phyloP scores from a whole-genome alignment of 2,329 filamentous ascomycete genomes.

The Colletotrichum siamense region DNA sequence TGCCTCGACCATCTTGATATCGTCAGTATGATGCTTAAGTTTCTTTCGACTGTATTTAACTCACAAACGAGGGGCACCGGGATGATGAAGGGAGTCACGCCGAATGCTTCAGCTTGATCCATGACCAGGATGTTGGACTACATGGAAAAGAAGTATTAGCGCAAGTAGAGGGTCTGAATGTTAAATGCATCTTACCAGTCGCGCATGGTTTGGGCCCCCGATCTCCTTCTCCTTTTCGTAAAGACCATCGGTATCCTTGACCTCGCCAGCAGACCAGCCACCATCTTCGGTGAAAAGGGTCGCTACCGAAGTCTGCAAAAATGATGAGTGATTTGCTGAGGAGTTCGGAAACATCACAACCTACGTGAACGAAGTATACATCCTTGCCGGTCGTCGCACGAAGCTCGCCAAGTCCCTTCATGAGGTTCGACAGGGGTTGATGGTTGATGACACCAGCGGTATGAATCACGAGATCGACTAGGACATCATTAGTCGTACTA shows the following conservation, averaged over 20 bases:
- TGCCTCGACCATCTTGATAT: conserved; percentile 37
- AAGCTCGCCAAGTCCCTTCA: conserved; percentile 37
- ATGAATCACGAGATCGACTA: conserved; percentile 42
- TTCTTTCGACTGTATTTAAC: not conserved
- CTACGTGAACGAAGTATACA: conserved; percentile 30
- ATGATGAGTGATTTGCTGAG: not conserved
- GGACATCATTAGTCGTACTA: not conserved
- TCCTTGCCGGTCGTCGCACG: conserved; percentile 28
- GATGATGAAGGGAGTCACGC: conserved; percentile 34
- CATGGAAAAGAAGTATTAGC: not conserved
- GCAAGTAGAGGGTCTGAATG: not conserved
- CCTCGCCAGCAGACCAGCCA: conserved; percentile 35
- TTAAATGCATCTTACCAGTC: conserved; percentile 25
- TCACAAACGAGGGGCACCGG: conserved; percentile 33
- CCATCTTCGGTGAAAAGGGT: conserved; percentile 30
- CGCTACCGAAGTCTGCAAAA: conserved; percentile 30
- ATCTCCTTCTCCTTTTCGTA: conserved; percentile 34
- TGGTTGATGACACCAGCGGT: conserved; percentile 35
- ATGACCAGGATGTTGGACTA: conserved; percentile 33
- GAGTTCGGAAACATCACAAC: not conserved
- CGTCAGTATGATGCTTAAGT: not conserved
- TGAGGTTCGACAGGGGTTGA: conserved; percentile 28
- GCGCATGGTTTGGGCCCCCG: conserved; percentile 28
- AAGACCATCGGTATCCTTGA: conserved; percentile 35
- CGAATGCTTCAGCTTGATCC: conserved; percentile 30